Evolutionary conservation across 805 yeast genomes (phyloP).

Genomic region (Candida dajiaensis): DNA sequence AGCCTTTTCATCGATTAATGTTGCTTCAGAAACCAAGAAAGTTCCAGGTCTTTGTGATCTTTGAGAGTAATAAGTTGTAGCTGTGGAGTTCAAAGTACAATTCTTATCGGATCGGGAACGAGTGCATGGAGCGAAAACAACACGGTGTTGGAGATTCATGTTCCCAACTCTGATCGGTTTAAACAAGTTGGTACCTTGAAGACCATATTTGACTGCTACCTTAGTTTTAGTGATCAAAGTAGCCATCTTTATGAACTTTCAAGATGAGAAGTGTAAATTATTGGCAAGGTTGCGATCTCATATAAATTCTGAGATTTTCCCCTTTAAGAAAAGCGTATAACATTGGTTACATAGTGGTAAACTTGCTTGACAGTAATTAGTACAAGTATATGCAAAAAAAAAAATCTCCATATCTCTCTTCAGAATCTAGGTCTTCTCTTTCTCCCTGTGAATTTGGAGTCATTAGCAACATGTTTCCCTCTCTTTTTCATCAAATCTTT

Average conservation of each 20-base stretch:
- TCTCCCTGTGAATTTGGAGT: constrained; percentile 89
- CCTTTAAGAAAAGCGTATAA: no score
- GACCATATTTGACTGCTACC: not conserved
- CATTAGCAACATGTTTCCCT: constrained; percentile 84
- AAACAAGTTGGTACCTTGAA: constrained; percentile 25
- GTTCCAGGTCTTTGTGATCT: constrained; percentile 51
- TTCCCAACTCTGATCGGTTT: constrained; percentile 33
- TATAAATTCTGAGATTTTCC: no score
- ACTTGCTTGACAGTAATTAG: no score
- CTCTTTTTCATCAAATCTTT: constrained; percentile 89
- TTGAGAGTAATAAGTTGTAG: constrained; percentile 39
- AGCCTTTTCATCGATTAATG: constrained; percentile 35
- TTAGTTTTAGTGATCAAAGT: not conserved
- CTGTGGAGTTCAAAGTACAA: not conserved
- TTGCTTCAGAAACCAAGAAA: constrained; percentile 52
- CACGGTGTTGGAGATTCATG: constrained; percentile 30
- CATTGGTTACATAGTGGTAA: no score
- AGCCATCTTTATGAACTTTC: no score
- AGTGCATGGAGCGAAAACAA: constrained; percentile 45
- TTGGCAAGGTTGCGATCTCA: no score
- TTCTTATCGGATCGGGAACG: constrained; percentile 30
- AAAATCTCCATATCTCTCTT: not conserved
- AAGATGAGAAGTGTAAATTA: no score
- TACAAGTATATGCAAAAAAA: not conserved
- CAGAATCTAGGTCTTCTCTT: constrained; percentile 63